These are phyloP conservation scores for Colletotrichum chrysophilum DNA, from an alignment of 2,329 filamentous ascomycete genomes.

Conservation along the genomic window DNA sequence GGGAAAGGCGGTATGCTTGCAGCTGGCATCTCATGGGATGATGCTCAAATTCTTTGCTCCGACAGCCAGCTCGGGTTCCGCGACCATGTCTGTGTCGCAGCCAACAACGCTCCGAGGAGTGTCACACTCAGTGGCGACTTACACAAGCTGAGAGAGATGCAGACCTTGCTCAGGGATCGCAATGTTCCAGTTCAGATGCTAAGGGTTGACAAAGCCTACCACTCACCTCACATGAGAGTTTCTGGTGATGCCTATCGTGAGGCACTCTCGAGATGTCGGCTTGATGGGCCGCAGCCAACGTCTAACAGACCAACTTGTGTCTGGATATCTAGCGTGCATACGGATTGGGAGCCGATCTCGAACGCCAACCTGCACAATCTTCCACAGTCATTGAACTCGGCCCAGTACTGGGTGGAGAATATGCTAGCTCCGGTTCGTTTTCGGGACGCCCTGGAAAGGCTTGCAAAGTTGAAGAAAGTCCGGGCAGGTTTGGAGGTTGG, in stretches of 20 bases:
- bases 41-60: background rate
- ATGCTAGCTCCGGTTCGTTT: conserved; percentile 33
- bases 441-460: conserved; percentile 18
- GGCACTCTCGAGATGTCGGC: conserved; percentile 6
- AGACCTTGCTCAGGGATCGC: conserved; percentile 21
- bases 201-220: conserved; percentile 31
- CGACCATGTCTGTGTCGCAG: conserved; percentile 26
- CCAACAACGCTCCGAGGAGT: conserved; percentile 24
- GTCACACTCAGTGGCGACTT: conserved; percentile 31
- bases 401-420: conserved; percentile 32
- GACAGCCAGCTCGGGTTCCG: background rate
- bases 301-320: conserved; percentile 32
- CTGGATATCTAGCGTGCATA: conserved; percentile 7
- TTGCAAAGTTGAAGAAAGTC: background rate
- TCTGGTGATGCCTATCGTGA: background rate
- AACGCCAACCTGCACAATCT: background rate
- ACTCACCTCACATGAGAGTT: conserved; percentile 31
- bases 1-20: background rate
- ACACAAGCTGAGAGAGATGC: conserved; percentile 27
- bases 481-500: conserved; percentile 31
- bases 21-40: background rate
- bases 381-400: background rate
- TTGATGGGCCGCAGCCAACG: conserved; percentile 3
- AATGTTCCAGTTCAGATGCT: conserved; percentile 25
- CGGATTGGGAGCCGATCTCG: background rate